Base-by-base conservation (phyloP, 2,329 filamentous ascomycete genomes). In the Claviceps digitariae region DNA sequence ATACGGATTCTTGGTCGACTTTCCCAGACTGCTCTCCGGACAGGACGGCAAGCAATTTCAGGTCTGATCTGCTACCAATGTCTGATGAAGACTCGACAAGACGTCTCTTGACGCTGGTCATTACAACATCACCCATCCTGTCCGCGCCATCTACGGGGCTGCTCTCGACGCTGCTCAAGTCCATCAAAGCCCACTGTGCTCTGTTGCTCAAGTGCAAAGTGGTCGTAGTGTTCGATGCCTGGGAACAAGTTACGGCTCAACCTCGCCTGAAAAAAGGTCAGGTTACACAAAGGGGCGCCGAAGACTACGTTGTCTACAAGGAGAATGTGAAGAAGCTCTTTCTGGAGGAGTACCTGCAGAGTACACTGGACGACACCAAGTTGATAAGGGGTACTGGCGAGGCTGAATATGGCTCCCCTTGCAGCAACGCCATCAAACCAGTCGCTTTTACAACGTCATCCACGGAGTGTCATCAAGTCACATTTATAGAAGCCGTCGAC, bases 71-170 rank as follows among this genome's bases (percentile, higher is more conserved):
- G 48, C 12, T 17, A 25, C 20, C 50, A n/a, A 45, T 51, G 50
- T 31, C 45, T 15, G 29, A 20, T 40, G 50, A 52, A 21, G 15
- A 31, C n/a, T 27, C 45, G 40, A 41, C 52, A 23, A 17, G 31
- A 41, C 23, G 41, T 36, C 51, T 53, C 5, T 27, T 55, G 9
- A 68, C 66, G 0, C 59, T 67, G 20, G 70, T 79, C 48, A 70
- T 80, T 57, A 79, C 77, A 1, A 79, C 76, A 0, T 79, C 77
- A 2, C 71, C 76, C 0, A 79, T 76, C 0, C 77, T 77, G 0
- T 79, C 76, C 1, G 71, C 74, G 0, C 77, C 77, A 0, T 73
- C 74, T 0, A 75, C 75, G 0, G 76, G 78, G 17, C 70, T 80
- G 0, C 57, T 79, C n/a, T 69, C 68, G 0, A 60, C 71, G 0